phyloP scores from a whole-genome alignment of 2,329 filamentous ascomycete species.

The Didymella segeticola region DNA sequence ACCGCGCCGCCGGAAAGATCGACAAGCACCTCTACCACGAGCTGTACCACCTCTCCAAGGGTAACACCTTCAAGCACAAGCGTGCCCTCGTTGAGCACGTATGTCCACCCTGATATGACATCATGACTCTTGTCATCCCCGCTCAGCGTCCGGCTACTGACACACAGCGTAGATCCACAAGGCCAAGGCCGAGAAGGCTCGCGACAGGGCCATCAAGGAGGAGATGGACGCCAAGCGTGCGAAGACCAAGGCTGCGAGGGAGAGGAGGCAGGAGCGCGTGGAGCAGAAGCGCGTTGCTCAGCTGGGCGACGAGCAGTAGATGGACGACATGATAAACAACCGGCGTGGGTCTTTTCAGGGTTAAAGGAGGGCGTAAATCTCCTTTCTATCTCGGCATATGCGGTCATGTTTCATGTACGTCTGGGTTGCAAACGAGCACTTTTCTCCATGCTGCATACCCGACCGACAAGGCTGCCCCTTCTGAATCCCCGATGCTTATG shows the following conservation, averaged over 20 bases:
- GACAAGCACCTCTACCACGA: slow-evolving; percentile 99
- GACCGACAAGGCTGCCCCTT: slow-evolving; percentile 44
- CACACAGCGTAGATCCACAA: slow-evolving; percentile 83
- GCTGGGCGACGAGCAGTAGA: slow-evolving; percentile 68
- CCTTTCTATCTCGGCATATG: slow-evolving; percentile 52
- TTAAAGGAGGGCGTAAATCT: slow-evolving; percentile 49
- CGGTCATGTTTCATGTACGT: slow-evolving; percentile 55
- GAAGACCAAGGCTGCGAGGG: slow-evolving; percentile 99
- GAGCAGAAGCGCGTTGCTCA: slow-evolving; percentile 88
- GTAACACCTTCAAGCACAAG: slow-evolving; percentile 99
- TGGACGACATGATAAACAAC: slow-evolving; percentile 48
- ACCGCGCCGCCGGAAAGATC: slow-evolving; percentile 99
- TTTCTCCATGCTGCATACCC: slow-evolving; percentile 47
- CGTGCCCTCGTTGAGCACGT: slow-evolving; percentile 99
- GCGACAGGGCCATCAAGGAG: slow-evolving; percentile 95
- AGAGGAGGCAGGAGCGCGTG: slow-evolving; percentile 95
- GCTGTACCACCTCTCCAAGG: slow-evolving; percentile 99
- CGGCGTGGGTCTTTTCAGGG: slow-evolving; percentile 52
- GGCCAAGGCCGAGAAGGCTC: slow-evolving; percentile 99
- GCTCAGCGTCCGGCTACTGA: slow-evolving; percentile 31
- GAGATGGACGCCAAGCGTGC: slow-evolving; percentile 99
- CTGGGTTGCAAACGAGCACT: slow-evolving; percentile 49
- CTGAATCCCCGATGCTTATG: slow-evolving; percentile 44
- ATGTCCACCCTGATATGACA: slow-evolving; percentile 63
- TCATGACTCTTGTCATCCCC: slow-evolving; percentile 42